Conservation (phyloP, 2,329 filamentous ascomycete genomes). For the Ophiognomonia clavigignenti-juglandacearum region DNA sequence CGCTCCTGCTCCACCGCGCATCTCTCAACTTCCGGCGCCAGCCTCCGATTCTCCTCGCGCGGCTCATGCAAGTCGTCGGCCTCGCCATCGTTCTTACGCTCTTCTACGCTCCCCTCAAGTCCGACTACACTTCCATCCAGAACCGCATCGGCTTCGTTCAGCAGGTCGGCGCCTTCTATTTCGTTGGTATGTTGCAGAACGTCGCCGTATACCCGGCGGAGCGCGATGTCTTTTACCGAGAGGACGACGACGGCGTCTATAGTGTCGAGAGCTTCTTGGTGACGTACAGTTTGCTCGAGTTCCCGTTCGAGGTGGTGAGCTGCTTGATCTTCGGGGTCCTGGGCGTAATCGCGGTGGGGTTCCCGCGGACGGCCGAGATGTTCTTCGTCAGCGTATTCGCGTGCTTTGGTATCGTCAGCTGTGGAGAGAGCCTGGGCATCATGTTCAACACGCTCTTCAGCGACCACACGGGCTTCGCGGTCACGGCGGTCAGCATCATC, state of each 20-base stretch:
- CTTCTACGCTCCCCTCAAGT: constrained; percentile 67
- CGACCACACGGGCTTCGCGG: constrained; percentile 67
- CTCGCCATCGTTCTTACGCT: constrained; percentile 58
- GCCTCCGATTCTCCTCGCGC: constrained; percentile 58
- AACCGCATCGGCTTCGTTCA: constrained; percentile 71
- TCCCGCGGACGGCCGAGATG: constrained; percentile 57
- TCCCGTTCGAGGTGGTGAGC: constrained; percentile 66
- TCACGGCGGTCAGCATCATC: constrained; percentile 67
- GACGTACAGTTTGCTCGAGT: constrained; percentile 64
- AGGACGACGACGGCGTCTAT: constrained; percentile 70
- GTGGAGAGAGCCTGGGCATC: constrained; percentile 72
- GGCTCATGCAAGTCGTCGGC: constrained; percentile 62
- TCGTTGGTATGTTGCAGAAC: constrained; percentile 76
- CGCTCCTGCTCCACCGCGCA: constrained; percentile 62
- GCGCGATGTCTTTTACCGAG: constrained; percentile 71
- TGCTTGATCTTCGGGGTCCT: constrained; percentile 63
- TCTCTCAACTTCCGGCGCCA: constrained; percentile 65
- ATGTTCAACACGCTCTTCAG: constrained; percentile 74
- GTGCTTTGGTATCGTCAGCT: constrained; percentile 68
- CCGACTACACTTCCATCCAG: constrained; percentile 66
- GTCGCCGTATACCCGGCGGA: constrained; percentile 69
- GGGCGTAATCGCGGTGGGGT: constrained; percentile 58
- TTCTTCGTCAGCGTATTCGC: constrained; percentile 66
- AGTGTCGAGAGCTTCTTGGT: constrained; percentile 65
- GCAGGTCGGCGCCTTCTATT: constrained; percentile 66